Base-by-base conservation (phyloP, 169 alveolate species). In the Cryptosporidium bovis region DNA sequence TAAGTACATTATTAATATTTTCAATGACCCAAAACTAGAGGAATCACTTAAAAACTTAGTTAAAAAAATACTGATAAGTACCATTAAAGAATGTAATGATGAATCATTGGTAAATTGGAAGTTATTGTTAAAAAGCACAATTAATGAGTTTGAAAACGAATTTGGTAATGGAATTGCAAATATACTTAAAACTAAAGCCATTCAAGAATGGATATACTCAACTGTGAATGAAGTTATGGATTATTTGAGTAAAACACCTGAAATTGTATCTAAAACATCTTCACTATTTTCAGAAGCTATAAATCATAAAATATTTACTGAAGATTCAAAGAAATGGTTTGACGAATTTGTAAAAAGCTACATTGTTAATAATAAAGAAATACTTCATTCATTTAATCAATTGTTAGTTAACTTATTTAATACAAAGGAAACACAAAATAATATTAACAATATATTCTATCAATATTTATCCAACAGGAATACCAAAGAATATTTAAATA, bases 171-270 rank as follows among this genome's bases (percentile, higher is more conserved):
- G 33, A 18, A 4, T 77, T 13, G 40, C 71, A 6, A 62, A 77
- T 15, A 27, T 77, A 56, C 51, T 77, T 7, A 77, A 77, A 27
- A 77, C 77, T 24, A 62, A 77, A 62, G 40, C 56, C 6, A 71
- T 77, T 44, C 87, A 77, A 46, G 71, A 77, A 12, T 77, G 87
- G 87, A 27, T 77, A 40, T 77, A 77, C n/a, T 60, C 77, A 56
- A 77, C 87, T 16, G 51, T 60, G 10, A 62, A 77, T 62, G 87
- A 77, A 20, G 56, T 77, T 27, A 64, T 77, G 13, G 87, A 77
- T 60, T 77, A 77, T 24, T 58, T 77, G 50, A 77, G 65, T 16
- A 77, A n/a, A 77, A 20, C 87, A 18, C 69, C 71, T 16, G 87
- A 77, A 8, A 62, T 77, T 44, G 64, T 62, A 24, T 56, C 69